These are phyloP conservation scores for Sarocladium kiliense DNA, from an alignment of 2,329 filamentous ascomycete species.

Conservation along the genomic window DNA sequence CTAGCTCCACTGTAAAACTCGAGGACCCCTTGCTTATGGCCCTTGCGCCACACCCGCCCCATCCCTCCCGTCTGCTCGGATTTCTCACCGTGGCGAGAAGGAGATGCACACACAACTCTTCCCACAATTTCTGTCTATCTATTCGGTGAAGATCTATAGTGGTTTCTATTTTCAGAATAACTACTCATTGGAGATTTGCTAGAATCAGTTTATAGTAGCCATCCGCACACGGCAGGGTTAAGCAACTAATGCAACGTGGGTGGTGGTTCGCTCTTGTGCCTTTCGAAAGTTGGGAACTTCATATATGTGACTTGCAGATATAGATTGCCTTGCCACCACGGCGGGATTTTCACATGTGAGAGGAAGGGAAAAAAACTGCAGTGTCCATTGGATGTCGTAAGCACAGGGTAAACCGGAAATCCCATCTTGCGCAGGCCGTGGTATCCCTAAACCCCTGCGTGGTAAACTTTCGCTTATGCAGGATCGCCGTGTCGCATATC, in stretches of 20 bases:
- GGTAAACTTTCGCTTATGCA: not conserved
- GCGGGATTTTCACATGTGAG: not conserved
- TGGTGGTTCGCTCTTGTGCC: not conserved
- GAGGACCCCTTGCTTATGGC: not conserved
- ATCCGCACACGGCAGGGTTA: too few species aligned
- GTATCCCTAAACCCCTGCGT: not conserved
- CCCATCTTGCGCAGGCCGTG: too few species aligned
- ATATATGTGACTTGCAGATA: not conserved
- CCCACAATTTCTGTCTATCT: not conserved
- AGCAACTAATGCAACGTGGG: too few species aligned
- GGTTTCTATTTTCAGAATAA: not conserved
- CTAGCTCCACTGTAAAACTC: not conserved
- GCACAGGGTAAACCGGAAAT: not conserved
- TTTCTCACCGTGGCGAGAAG: not conserved
- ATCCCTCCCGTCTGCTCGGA: not conserved
- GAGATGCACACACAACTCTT: not conserved
- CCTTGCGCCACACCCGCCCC: slow-evolving; percentile 4
- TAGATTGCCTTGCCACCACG: slow-evolving; percentile 2
- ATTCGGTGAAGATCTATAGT: not conserved
- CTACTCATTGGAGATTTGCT: not conserved
- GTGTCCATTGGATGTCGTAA: too few species aligned
- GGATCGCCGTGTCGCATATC: not conserved
- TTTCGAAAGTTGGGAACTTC: not conserved
- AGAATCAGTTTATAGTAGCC: too few species aligned
- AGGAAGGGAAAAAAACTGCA: not conserved